Evolutionary conservation across 306 rosid genomes (phyloP), one percentile per base, ranked within the genome.

Genomic region (Lablab purpureus): DNA sequence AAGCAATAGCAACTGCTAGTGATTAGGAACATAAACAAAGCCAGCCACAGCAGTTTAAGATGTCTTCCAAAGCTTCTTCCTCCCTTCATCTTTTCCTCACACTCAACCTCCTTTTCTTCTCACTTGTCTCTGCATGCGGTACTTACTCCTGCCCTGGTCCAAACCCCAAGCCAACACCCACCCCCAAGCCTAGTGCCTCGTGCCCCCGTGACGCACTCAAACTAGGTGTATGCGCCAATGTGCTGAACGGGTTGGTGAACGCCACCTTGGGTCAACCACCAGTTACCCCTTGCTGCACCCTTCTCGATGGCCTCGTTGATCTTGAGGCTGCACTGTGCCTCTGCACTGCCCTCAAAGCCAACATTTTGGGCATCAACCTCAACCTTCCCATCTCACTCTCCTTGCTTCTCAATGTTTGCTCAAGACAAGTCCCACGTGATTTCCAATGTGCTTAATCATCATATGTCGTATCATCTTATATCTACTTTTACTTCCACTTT

Each of bases 251-350:
- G 4, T 56, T 94, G 72, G 9, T 90, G 10, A 88, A 91, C 69
- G 5, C 80, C 10, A 83, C 76, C 8, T 10, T 94, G 5, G 94
- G 97, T 15, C 68, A 49, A 9, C 97, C 98, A 59, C 96, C 96
- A 0, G 92, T 88, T 2, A 7, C 71, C 2, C 97, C 96, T 3
- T 92, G 97, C 77, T 92, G 98, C 79, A 1, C 81, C 45, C 89
- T 94, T 46, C 34, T 94, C 10, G 21, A 88, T 3, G 97, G 97
- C 15, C 97, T 94, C 51, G 91, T 63, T 23, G 92, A 91, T 27
- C 86, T 90, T 3, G 96, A 94, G 34, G 98, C 96, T 23, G 98
- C 96, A 1, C 76, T 75, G 1, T 94, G 98, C 76, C 96, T 94
- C 14, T 94, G 98, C 85, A 91, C 98, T 76, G 97, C 88, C 54